These are phyloP conservation scores for Boehmeria nivea DNA, from an alignment of 306 rosid species.

Conservation along the genomic window DNA sequence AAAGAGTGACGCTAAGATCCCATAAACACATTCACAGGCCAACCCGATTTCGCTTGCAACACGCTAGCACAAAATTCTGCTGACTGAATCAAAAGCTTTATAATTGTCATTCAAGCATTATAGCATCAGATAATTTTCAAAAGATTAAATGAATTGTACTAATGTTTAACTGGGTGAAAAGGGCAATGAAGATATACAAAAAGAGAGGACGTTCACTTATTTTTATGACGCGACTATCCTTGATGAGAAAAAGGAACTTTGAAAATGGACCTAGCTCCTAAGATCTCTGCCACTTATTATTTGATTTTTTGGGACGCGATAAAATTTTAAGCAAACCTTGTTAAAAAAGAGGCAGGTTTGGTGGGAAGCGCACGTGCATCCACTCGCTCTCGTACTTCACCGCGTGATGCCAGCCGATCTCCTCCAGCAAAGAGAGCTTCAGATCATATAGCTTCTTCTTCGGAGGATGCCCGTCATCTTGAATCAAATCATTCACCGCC, in stretches of 20 bases:
- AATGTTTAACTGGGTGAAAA: too few relatives aligned
- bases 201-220: too few relatives aligned
- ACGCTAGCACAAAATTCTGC: too few relatives aligned
- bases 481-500: conserved; percentile 70
- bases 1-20: too few relatives aligned
- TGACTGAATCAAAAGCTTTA: not conserved
- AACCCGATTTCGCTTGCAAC: too few relatives aligned
- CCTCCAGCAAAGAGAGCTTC: conserved; percentile 72
- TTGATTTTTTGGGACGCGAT: not conserved
- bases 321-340: not conserved
- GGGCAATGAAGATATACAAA: too few relatives aligned
- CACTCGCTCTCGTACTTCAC: conserved; percentile 69
- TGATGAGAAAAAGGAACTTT: not conserved
- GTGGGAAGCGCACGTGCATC: conserved; percentile 89
- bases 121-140: not conserved
- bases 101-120: not conserved
- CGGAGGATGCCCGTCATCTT: conserved; percentile 59
- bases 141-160: too few relatives aligned
- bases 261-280: conserved; percentile 26
- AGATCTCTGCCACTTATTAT: not conserved
- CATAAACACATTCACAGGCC: too few relatives aligned
- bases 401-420: conserved; percentile 76
- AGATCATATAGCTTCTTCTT: conserved; percentile 81
- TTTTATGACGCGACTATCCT: not conserved
- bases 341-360: conserved; percentile 68